phyloP scores from a whole-genome alignment of 192 early-diverging fungal genomes.

The Fimicolochytrium jonesii region DNA sequence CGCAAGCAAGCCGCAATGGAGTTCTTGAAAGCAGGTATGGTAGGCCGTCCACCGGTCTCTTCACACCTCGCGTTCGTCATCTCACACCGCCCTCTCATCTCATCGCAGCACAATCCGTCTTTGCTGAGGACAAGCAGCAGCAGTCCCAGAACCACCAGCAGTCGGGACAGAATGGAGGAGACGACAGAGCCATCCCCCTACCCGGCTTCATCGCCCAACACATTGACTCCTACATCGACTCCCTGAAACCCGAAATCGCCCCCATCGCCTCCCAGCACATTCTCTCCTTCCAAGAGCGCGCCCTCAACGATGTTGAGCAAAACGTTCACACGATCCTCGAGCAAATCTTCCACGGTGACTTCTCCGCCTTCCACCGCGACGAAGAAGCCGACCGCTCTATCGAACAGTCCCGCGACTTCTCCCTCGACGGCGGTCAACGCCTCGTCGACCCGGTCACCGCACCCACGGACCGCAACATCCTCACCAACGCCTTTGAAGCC shows the following conservation, averaged over 20 bases:
- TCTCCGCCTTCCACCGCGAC: conserved; percentile 4
- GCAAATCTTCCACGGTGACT: conserved; percentile 22
- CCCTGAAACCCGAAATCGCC: conserved; percentile 14
- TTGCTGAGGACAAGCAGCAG: neutral
- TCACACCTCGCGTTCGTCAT: no score
- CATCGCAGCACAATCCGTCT: neutral
- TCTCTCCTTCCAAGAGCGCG: conserved; percentile 5
- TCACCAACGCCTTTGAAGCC: conserved; percentile 13
- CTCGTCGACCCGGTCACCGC: neutral
- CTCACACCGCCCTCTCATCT: neutral
- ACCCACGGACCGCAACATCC: conserved; percentile 19
- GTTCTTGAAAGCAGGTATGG: neutral
- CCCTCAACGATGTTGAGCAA: conserved; percentile 2
- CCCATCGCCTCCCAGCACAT: conserved; percentile 16
- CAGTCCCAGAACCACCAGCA: neutral
- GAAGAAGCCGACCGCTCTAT: no score
- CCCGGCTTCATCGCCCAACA: conserved; percentile 18
- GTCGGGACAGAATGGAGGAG: neutral
- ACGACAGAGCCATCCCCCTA: conserved; percentile 15
- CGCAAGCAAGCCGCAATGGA: neutral
- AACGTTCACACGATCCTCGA: conserved; percentile 14
- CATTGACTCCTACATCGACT: conserved; percentile 18
- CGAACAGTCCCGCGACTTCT: neutral
- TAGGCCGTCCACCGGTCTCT: no score
- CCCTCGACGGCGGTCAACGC: neutral